Evolutionary conservation across 1,284 basidiomycete genomes (phyloP).

Genomic region (Cryptococcus hybrid): DNA sequence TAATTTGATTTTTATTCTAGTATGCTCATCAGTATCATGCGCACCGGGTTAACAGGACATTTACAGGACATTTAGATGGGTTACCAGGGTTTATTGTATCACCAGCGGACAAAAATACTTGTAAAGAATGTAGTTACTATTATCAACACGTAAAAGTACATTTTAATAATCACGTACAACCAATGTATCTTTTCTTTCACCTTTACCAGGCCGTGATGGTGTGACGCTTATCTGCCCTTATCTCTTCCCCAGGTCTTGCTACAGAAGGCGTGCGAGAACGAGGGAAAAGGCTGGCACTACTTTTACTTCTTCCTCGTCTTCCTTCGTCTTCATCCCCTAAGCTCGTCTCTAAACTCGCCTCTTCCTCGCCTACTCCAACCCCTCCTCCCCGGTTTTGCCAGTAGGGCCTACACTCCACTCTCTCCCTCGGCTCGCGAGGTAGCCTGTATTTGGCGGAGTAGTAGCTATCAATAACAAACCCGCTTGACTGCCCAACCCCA

Average conservation of each 20-base stretch:
- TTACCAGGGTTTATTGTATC: background rate
- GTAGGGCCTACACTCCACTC: constrained; percentile 13
- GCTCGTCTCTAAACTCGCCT: background rate
- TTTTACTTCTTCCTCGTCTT: background rate
- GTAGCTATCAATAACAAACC: constrained; percentile 42
- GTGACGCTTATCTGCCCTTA: too few species aligned
- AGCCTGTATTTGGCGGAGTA: constrained; percentile 19
- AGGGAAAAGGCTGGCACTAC: background rate
- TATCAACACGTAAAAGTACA: too few species aligned
- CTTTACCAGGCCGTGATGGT: too few species aligned
- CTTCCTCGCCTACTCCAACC: background rate
- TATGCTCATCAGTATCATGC: background rate
- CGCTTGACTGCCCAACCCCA: constrained; percentile 35
- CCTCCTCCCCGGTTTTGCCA: background rate
- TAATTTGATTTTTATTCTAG: background rate
- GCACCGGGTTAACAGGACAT: background rate
- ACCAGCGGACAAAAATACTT: background rate
- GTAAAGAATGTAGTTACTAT: too few species aligned
- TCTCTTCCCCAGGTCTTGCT: too few species aligned
- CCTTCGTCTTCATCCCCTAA: background rate
- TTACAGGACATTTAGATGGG: background rate
- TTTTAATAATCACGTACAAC: too few species aligned
- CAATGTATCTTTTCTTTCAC: too few species aligned
- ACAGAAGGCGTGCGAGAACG: background rate
- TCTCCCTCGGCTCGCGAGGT: constrained; percentile 1